phyloP scores from a whole-genome alignment of 768 basidiomycete species.

The Lentinula lateritia region DNA sequence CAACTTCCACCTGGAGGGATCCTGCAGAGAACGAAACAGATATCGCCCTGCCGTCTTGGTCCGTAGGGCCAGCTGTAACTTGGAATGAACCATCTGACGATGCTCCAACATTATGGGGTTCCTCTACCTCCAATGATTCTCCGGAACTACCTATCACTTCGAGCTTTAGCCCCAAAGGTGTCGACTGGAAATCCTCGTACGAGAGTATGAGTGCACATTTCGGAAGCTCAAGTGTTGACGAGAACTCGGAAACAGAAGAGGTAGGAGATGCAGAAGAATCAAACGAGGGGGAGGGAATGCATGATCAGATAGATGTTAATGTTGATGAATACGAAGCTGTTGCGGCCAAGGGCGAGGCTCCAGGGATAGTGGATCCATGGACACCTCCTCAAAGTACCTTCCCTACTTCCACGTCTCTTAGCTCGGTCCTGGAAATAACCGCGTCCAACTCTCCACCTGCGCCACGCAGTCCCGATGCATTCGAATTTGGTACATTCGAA shows the following conservation, averaged over 20 bases:
- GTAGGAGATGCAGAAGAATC: not conserved
- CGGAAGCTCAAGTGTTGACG: not conserved
- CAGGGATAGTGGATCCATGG: slow-evolving; percentile 1
- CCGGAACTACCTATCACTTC: not conserved
- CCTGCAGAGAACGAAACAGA: slow-evolving; percentile 42
- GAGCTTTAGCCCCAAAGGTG: not conserved
- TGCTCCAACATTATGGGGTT: slow-evolving; percentile 36
- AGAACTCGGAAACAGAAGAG: not conserved
- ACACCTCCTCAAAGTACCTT: slow-evolving; percentile 9
- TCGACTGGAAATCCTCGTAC: slow-evolving; percentile 10
- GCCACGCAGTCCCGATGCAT: slow-evolving; percentile 45
- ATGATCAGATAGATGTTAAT: not conserved
- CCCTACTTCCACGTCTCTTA: slow-evolving; percentile 5
- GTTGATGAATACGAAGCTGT: not conserved
- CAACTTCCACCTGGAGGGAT: slow-evolving; percentile 17
- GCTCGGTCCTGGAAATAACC: not conserved
- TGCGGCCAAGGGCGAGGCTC: not conserved
- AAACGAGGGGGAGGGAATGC: not conserved
- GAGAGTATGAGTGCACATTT: slow-evolving; percentile 8
- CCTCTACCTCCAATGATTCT: not conserved
- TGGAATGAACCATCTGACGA: slow-evolving; percentile 46
- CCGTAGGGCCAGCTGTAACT: slow-evolving; percentile 31
- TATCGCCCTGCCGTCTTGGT: slow-evolving; percentile 54
- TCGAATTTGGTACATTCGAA: slow-evolving; percentile 48
- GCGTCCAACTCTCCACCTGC: slow-evolving; percentile 8